Conservation (phyloP, 2,329 filamentous ascomycete genomes). For the Podosphaera fusca region DNA sequence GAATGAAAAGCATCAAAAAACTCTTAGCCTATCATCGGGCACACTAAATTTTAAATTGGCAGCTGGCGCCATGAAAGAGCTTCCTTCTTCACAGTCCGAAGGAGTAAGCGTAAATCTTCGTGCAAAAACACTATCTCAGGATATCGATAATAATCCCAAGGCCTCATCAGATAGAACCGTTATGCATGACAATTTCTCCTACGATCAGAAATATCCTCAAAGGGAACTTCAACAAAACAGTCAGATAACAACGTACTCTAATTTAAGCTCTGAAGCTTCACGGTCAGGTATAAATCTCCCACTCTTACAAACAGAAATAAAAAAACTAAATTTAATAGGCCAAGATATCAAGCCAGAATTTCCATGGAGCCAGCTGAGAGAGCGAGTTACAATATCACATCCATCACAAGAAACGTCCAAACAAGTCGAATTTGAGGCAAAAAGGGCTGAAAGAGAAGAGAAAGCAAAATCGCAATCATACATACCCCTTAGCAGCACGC, state of each 20-base stretch:
- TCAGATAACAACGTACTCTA: not conserved
- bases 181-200: no score
- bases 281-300: no score
- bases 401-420: not conserved
- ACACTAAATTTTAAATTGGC: no score
- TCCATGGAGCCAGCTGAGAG: not conserved
- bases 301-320: not conserved
- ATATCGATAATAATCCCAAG: no score
- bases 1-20: no score
- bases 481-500: constrained; percentile 6
- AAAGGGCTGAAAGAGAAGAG: constrained; percentile 9
- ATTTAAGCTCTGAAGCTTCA: no score
- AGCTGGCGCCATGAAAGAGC: no score
- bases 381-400: not conserved
- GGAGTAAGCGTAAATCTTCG: no score
- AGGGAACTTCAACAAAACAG: not conserved
- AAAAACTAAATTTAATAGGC: not conserved
- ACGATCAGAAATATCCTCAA: not conserved
- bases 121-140: no score
- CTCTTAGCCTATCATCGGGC: no score
- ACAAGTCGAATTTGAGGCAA: constrained; percentile 6
- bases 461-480: constrained; percentile 9
- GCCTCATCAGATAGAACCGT: no score
- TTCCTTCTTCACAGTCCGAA: no score
- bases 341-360: not conserved